Conservation (phyloP, 2,329 filamentous ascomycete species). For the Aspergillus ibericus region DNA sequence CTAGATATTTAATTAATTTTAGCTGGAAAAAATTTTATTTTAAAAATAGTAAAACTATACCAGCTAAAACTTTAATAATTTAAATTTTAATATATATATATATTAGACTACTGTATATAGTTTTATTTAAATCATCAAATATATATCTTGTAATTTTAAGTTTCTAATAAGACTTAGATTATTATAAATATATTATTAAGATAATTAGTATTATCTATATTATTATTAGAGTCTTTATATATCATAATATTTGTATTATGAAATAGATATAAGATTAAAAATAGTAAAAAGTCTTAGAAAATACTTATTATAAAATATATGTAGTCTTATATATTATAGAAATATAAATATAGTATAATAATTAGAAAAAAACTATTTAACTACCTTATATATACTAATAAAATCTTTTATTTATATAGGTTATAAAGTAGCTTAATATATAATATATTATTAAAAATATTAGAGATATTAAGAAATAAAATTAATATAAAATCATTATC, state of each 20-base stretch:
- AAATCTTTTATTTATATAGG: background rate
- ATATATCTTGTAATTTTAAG: background rate
- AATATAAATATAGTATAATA: background rate
- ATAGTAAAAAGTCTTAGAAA: background rate
- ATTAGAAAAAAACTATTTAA: background rate
- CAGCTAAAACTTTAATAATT: background rate
- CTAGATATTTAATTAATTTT: background rate
- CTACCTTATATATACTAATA: background rate
- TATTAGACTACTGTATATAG: no score
- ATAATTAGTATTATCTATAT: background rate
- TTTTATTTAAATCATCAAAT: background rate
- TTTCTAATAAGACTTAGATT: rapidly evolving
- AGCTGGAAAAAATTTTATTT: no score
- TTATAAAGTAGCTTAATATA: background rate
- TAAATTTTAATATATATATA: background rate
- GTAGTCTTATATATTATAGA: background rate
- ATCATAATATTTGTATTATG: no score
- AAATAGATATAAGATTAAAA: background rate
- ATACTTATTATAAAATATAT: background rate
- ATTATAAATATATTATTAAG: background rate
- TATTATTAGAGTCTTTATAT: background rate
- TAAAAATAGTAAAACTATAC: background rate
- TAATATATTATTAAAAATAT: background rate
- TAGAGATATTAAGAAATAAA: background rate
- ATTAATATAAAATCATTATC: background rate